Base-by-base conservation (phyloP, 768 basidiomycete genomes). In the Termitomyces eurrhizus region DNA sequence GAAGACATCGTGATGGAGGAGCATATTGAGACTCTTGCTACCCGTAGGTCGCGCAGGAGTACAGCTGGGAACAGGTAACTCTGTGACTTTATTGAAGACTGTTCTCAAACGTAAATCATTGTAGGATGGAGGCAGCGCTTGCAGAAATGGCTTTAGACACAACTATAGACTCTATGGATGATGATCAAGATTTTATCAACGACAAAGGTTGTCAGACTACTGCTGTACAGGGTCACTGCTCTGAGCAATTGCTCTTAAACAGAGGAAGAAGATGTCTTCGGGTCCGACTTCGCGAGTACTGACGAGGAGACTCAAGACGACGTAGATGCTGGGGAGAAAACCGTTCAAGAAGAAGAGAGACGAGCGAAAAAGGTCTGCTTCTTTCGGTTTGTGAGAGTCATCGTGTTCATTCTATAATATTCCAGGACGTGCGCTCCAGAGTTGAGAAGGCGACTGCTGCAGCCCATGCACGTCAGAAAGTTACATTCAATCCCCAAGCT, bases 201-300 rank as follows among this genome's bases (percentile, higher is more conserved):
- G 82, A 81, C 24, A 88, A 84, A 69, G 89, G 91, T 87, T 32
- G n/a, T n/a, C 18, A 13, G 3, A 36, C 39, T 64, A 60, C 21
- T 16, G 18, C 32, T 21, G 41, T 52, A 53, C 44, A n/a, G 11
- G 18, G 24, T 14, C 11, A 60, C 26, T 26, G 35, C 12, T 21
- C 51, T 51, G 46, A 48, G 18, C 56, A 65, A 61, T 64, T 26
- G 65, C 57, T 12, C 33, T 57, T 46, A 41, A 51, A 51, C 67
- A 92, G 92, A 90, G 55, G 92, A 95, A 70, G 86, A 90, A 64
- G 92, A 93, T 67, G 70, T 88, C 8, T 91, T 92, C 61, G 91
- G 82, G 64, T 90, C 89, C 11, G 92, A 94, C 70, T 94, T 95
- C 67, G 89, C 86, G 63, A 90, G 88, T 64, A 93, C 92, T 0